phyloP scores from a whole-genome alignment of 768 basidiomycete species.

The Rubroboletus pulcherrimus region DNA sequence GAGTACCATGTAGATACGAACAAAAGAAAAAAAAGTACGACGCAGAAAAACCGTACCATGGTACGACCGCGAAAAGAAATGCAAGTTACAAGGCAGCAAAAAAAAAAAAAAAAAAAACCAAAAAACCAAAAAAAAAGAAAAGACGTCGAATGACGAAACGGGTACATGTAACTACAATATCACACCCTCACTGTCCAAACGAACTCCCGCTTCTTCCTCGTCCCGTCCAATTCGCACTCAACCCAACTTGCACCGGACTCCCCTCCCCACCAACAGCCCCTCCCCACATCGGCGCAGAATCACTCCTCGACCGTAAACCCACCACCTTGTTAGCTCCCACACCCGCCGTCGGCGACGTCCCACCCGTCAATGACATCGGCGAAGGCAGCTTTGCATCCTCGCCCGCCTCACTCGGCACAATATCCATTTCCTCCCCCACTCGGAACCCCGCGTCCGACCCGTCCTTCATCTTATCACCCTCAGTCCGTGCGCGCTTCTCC shows the following conservation, averaged over 20 bases:
- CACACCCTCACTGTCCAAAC: conserved; percentile 22
- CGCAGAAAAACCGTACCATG: background rate
- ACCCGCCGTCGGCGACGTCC: conserved; percentile 10
- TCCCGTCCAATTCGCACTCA: conserved; percentile 29
- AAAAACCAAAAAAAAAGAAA: conserved; percentile 9
- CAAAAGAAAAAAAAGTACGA: background rate
- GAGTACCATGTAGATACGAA: background rate
- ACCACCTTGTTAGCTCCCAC: conserved; percentile 15
- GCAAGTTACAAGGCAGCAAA: background rate
- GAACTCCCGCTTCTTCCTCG: conserved; percentile 27
- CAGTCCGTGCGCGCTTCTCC: conserved; percentile 26
- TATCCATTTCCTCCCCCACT: conserved; percentile 25
- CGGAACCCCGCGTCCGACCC: conserved; percentile 7
- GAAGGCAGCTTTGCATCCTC: conserved; percentile 21
- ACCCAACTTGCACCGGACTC: conserved; percentile 15
- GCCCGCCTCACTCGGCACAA: conserved; percentile 6
- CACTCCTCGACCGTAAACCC: conserved; percentile 22
- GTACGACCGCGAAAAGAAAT: background rate
- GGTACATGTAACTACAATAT: background rate
- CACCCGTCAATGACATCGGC: conserved; percentile 18
- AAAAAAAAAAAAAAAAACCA: background rate
- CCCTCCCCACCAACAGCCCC: conserved; percentile 17
- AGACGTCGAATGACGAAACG: conserved; percentile 24
- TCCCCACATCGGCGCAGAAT: conserved; percentile 25
- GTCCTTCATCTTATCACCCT: conserved; percentile 6